These are phyloP conservation scores for Hemisphaericaspora nanyangensis DNA, from an alignment of 805 yeast genomes.

Conservation along the genomic window DNA sequence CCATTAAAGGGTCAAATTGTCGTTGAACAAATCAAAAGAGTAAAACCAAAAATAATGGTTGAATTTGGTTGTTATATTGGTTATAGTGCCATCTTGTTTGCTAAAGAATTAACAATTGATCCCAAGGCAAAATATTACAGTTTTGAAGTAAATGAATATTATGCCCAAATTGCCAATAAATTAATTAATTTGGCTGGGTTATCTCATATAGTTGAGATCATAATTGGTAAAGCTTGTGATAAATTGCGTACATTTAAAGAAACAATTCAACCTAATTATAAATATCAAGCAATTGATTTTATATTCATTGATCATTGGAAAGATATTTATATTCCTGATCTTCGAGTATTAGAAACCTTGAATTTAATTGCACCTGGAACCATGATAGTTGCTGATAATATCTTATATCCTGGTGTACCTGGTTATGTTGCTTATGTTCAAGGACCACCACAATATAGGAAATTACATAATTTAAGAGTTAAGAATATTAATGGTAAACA, in stretches of 20 bases:
- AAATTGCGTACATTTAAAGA: constrained; percentile 23
- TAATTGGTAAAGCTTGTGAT: constrained; percentile 30
- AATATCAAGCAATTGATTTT: constrained; percentile 26
- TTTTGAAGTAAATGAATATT: constrained; percentile 28
- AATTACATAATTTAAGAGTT: constrained; percentile 20
- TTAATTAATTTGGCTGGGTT: constrained; percentile 34
- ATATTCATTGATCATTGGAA: constrained; percentile 41
- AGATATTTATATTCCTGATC: constrained; percentile 36
- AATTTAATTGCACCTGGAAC: constrained; percentile 39
- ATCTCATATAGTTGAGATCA: constrained; percentile 22
- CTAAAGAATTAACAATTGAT: constrained; percentile 18
- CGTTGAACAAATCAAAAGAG: constrained; percentile 17
- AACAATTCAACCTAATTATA: constrained; percentile 3
- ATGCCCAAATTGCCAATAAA: constrained; percentile 25
- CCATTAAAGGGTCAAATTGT: constrained; percentile 24
- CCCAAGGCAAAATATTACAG: constrained; percentile 27
- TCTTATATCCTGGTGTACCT: constrained; percentile 32
- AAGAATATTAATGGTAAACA: constrained; percentile 24
- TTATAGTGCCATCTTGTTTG: constrained; percentile 35
- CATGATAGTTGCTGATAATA: constrained; percentile 36
- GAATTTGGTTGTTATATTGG: constrained; percentile 35
- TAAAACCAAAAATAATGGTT: constrained; percentile 23
- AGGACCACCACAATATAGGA: constrained; percentile 33
- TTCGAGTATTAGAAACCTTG: constrained; percentile 38
- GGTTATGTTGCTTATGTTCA: constrained; percentile 37